Evolutionary conservation across 495 filamentous ascomycete genomes (phyloP), one percentile per base, ranked within the genome.

Genomic region (Aspergillus carlsbadensis): DNA sequence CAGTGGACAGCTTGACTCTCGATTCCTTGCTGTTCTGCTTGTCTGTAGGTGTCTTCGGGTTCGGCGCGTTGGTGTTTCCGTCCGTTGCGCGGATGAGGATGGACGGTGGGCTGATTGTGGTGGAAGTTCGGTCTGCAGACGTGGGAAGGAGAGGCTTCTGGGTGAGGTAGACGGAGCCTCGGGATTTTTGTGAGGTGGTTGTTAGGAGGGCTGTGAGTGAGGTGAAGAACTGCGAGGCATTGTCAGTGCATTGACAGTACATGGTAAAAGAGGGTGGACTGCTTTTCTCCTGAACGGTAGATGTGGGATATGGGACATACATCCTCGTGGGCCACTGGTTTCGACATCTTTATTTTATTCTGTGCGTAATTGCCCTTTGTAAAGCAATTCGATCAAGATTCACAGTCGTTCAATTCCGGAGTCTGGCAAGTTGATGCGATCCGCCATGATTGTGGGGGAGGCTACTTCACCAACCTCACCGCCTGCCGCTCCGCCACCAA

Each of bases 11-110:
- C 70, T 96, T 96, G 58, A 90, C 73, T 71, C 90, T 96, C 1
- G 72, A 63, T 13, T 62, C 57, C 10, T 50, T 60, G 50, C 63
- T 66, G 41, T 78, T 74, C 57, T 72, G 66, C 20, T 64, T 52
- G 20, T 59, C 33, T 1, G 50, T 43, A 37, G 72, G 67, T 0
- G 64, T 55, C 39, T 74, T 68, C 22, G 70, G 69, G 59, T 73
- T 76, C 2, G 73, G 69, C 20, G 74, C 68, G 59, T 66, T 72
- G 61, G 75, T 78, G 57, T 74, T 73, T 57, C 85, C 88, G 66
- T 96, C 87, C 10, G 88, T 88, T 8, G 92, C 95, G 44, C 90
- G 88, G 61, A 98, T 84, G 33, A 98, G 74, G 37, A 98, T 70
- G 4, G 92, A 82, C 71, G 69, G 83, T 64, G 11, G 83, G 72